Evolutionary conservation across 2,329 filamentous ascomycete species (phyloP), one percentile per base, ranked within the genome.

Genomic region (Botrytis squamosa): DNA sequence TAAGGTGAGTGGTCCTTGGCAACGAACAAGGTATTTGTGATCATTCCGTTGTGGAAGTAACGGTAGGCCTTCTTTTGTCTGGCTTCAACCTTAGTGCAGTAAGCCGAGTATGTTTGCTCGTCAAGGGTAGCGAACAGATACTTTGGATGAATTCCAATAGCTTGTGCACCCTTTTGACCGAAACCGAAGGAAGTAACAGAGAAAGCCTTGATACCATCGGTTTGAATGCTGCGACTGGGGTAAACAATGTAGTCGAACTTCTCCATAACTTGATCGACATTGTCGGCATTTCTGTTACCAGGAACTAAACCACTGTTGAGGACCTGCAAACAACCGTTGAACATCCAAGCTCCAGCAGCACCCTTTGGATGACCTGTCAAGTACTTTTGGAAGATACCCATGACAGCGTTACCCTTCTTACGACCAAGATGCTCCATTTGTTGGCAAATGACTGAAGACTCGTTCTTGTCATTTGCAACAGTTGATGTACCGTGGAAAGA

Each of bases 401-500:
- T 85, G 22, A 99, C 87, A 46, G 96, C 95, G 81, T 99, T 99
- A 81, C 97, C 96, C 90, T 98, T 98, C 84, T 91, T 92, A 80
- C 96, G 93, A 77, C 96, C 96, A 71, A 99, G 91, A 82, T 99
- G 97, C 79, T 91, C 91, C 84, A 99, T 90, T 85, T 99, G 97
- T 83, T 98, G 91, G 87, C 95, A 98, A 80, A 99, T 92, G 81
- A 98, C 96, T 71, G 95, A 95, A 29, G 96, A 98, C 84, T 99
- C 96, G 84, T 99, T 99, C 91, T 98, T 98, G 87, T 99, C 96
- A 84, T 99, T 99, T 79, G 96, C 96, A 82, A 97, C 94, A 77
- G 96, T 99, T 1, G 96, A 98, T 59, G 96, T 99, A 80, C 96
- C 96, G 86, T 99, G 96, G 93, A 98, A 98, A 22, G 96, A 98